phyloP scores from a whole-genome alignment of 805 yeast genomes.

The Candida coquimbonensis region DNA sequence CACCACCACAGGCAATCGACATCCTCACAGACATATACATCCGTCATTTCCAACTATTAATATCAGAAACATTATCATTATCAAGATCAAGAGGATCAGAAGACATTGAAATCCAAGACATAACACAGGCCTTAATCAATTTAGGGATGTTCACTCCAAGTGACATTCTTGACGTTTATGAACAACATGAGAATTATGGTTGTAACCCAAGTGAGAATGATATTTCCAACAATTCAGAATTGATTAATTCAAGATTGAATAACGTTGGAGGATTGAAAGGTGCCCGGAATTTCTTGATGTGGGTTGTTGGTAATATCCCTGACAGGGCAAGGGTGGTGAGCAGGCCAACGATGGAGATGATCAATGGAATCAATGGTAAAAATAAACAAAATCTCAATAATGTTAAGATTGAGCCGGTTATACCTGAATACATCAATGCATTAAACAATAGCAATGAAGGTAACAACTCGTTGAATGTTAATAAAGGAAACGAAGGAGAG shows the following conservation, averaged over 20 bases:
- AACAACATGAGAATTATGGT: conserved; percentile 28
- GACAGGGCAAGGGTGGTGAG: conserved; percentile 35
- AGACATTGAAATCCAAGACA: conserved; percentile 53
- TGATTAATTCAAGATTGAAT: not conserved
- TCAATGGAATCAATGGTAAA: conserved; percentile 10
- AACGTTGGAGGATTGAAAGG: not conserved
- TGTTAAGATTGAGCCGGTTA: conserved; percentile 11
- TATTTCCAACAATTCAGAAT: too few relatives aligned
- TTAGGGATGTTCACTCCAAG: conserved; percentile 57
- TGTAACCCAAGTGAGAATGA: conserved; percentile 21
- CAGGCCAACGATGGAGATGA: conserved; percentile 25
- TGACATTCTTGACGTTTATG: conserved; percentile 46
- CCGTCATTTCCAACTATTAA: conserved; percentile 50
- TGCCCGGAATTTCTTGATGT: conserved; percentile 44
- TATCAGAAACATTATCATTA: conserved; percentile 41
- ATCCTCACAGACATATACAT: conserved; percentile 71
- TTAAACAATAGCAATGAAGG: not conserved
- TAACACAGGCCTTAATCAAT: conserved; percentile 62
- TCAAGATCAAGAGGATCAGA: conserved; percentile 35
- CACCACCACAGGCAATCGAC: conserved; percentile 65
- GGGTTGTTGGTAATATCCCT: conserved; percentile 45
- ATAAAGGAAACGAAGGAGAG: not conserved
- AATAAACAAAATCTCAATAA: conserved; percentile 9
- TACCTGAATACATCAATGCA: conserved; percentile 26
- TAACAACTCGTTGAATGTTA: too few relatives aligned